Evolutionary conservation across 225 moss, liverwort and hornwort genomes (phyloP), one percentile per base, ranked within the genome.

Genomic region (Marchantia paleacea): DNA sequence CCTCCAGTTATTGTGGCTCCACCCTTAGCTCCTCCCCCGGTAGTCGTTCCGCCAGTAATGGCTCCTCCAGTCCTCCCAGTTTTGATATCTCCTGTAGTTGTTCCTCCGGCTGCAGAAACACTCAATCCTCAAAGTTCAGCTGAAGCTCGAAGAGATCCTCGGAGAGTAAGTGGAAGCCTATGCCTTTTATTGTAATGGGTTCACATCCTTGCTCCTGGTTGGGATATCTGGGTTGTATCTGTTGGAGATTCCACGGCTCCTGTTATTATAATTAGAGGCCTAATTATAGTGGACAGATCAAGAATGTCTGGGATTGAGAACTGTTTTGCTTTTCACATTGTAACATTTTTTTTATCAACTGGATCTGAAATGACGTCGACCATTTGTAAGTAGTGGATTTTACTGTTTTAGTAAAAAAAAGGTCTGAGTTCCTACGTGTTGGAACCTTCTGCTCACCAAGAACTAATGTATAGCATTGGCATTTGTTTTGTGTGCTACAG

Each of bases 81-180:
- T 8, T 13, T 62, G 48, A 22, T 39, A 19, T 29, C 60, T 48
- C 55, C 84, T 52, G 25, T 77, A 19, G 75, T 80, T 52, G 77
- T 76, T 81, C 64, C 81, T 74, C 79, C 83, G 53, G 71, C 71
- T 73, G 84, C 91, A 76, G 92, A 80, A 81, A 82, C 80, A 75
- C 61, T 80, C 65, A 63, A 81, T 14, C 73, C 82, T 72, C 88
- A 81, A 77, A 77, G 82, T 52, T 55, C 89, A 82, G 85, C 58
- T 78, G 97, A 97, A 54, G 72, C 62, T 75, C 85, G 86, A 79
- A 90, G 92, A 81, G 97, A 94, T 80, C 90, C 89, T 75, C 93
- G 92, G 69, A 93, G 93, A 91, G 94, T 94, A 88, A 80, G 89
- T 79, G 79, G 10, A 75, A 78, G 86, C 72, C 85, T 47, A 75